Evolutionary conservation across 192 early-diverging fungal genomes (phyloP).

Genomic region (Phlyctochytrium arcticum): DNA sequence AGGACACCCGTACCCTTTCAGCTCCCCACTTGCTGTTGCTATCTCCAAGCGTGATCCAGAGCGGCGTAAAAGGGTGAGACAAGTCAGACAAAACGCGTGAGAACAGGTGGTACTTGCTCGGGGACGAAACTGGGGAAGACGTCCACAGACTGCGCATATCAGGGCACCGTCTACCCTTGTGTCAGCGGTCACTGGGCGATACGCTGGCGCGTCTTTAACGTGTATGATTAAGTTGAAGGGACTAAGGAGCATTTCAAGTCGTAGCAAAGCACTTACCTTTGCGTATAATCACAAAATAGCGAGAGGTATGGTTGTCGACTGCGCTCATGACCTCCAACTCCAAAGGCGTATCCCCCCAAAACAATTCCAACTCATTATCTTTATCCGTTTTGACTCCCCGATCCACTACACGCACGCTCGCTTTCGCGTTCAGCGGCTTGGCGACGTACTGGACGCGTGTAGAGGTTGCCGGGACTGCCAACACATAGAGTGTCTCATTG

Average conservation of each 20-base stretch:
- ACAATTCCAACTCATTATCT: not conserved
- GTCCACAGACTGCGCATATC: too few relatives aligned
- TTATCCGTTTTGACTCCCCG: not conserved
- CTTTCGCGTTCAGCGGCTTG: not conserved
- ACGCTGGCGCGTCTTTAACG: too few relatives aligned
- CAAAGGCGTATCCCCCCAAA: conserved; percentile 23
- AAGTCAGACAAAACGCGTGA: conserved; percentile 34
- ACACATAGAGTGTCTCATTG: conserved; percentile 32
- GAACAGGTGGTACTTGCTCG: conserved; percentile 21
- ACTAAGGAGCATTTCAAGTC: too few relatives aligned
- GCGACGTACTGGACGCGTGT: not conserved
- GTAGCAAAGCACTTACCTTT: too few relatives aligned
- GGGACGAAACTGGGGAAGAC: too few relatives aligned
- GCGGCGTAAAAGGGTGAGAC: conserved; percentile 24
- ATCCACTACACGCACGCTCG: not conserved
- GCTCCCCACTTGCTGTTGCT: not conserved
- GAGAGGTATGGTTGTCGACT: conserved; percentile 4
- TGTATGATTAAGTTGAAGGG: too few relatives aligned
- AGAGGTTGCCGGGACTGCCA: not conserved
- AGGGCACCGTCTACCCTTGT: too few relatives aligned
- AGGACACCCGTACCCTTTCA: conserved; percentile 15
- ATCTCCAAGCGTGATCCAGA: not conserved
- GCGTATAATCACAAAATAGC: conserved; percentile 16
- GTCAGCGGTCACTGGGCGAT: too few relatives aligned
- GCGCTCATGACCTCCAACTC: conserved; percentile 22